Base-by-base conservation (phyloP, 768 basidiomycete genomes). In the Dioszegia aurantiaca region DNA sequence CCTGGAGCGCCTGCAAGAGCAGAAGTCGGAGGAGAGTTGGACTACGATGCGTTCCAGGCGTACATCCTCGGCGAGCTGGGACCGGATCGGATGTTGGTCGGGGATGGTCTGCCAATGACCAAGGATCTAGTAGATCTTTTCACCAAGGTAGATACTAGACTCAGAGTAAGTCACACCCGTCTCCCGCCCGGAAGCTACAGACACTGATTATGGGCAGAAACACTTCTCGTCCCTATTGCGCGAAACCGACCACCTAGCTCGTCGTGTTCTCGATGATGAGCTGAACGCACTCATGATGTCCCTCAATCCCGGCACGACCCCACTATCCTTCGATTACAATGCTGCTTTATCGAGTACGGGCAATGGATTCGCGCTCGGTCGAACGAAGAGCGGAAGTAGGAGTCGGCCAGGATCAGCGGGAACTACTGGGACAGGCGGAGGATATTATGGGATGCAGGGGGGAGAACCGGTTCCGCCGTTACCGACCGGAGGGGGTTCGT, bases 101-200 rank as follows among this genome's bases (percentile, higher is more conserved):
- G 70, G 17, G 70, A 69, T 21, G 70, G 70, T n/a, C 70, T 69
- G 51, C 59, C 63, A 46, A 52, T 67, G 54, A 72, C 70, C 3
- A 59, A 66, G 14, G 51, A 58, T 24, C 30, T 69, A 17, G 48
- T 64, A 1, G 70, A 72, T 19, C 43, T 67, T 24, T 65, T 72
- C 46, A 17, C 56, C 24, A 72, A 72, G 44, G 66, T 63, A 0
- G 70, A 72, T 54, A 48, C 54, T 31, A 72, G 62, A 47, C 42
- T 72, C 14, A 65, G 62, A 44, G 70, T 72, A 56, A 46, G 69
- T 61, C 9, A 6, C 1, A 12, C 4, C 17, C n/a, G 11, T 6
- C 6, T 4, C 42, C 27, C 30, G 3, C 21, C 9, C n/a, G n/a
- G n/a, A 41, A 26, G 12, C 19, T n/a, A 3, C 21, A 23, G 17